These are phyloP conservation scores for Rhizopogon salebrosus DNA, from an alignment of 768 basidiomycete genomes.

Conservation along the genomic window DNA sequence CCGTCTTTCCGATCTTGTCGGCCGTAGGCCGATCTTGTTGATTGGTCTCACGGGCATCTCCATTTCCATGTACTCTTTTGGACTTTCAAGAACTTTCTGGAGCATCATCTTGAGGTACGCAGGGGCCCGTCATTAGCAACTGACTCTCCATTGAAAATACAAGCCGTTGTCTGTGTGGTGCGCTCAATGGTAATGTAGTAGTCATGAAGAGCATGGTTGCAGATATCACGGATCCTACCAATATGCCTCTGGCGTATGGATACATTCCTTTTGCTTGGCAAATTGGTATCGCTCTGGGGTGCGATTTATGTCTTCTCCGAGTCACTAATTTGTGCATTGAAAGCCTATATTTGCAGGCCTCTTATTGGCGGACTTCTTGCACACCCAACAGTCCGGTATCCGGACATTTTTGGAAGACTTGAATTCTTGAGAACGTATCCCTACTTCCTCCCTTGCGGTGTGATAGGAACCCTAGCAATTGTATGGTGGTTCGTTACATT, in stretches of 20 bases:
- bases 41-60: conserved; percentile 35
- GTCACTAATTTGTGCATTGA: conserved; percentile 16
- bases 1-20: conserved; percentile 36
- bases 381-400: conserved; percentile 57
- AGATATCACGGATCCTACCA: conserved; percentile 26
- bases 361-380: conserved; percentile 63
- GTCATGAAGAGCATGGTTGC: conserved; percentile 37
- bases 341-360: conserved; percentile 35
- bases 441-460: conserved; percentile 63
- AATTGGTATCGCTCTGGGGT: conserved; percentile 36
- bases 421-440: conserved; percentile 59
- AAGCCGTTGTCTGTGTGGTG: conserved; percentile 36
- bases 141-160: not conserved
- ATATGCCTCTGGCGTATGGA: conserved; percentile 38
- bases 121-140: not conserved
- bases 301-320: conserved; percentile 16
- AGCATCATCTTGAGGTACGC: conserved; percentile 30
- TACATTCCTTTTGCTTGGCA: conserved; percentile 47
- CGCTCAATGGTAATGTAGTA: conserved; percentile 45
- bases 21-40: conserved; percentile 38
- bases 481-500: conserved; percentile 44
- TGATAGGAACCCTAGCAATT: conserved; percentile 48
- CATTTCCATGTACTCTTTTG: conserved; percentile 36
- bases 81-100: conserved; percentile 36
- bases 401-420: conserved; percentile 46